A percentile compares a stretch with the other conserved stretches of the same genome.
Evolutionary conservation across 371 early-diverging fungal genomes (phyloP).

Genomic region (Conidiobolus incongruus): DNA sequence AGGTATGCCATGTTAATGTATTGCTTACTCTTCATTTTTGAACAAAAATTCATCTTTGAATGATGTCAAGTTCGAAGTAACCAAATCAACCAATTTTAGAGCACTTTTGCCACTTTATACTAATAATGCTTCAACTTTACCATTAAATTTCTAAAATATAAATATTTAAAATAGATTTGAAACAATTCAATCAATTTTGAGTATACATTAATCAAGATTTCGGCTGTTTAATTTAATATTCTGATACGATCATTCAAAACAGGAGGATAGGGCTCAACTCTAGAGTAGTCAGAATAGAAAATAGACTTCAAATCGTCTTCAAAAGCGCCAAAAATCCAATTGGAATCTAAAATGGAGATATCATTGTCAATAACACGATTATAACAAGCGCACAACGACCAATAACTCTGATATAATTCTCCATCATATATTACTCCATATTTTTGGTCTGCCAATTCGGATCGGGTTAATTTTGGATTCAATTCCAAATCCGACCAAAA

Average conservation of each 20-base stretch:
- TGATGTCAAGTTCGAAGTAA: slow-evolving; percentile 36
- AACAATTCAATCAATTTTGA: too few species aligned
- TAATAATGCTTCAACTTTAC: slow-evolving; percentile 38
- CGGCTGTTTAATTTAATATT: neutral
- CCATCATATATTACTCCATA: slow-evolving; percentile 39
- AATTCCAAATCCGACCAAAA: slow-evolving; percentile 51
- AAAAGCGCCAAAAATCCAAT: neutral
- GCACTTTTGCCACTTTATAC: slow-evolving; percentile 23
- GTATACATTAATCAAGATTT: slow-evolving; percentile 12
- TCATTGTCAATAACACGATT: slow-evolving; percentile 25
- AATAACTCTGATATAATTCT: slow-evolving; percentile 49
- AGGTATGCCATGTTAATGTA: neutral
- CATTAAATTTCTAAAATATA: slow-evolving; percentile 47
- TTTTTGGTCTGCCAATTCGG: slow-evolving; percentile 11
- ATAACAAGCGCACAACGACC: slow-evolving; percentile 63
- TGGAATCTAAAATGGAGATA: neutral
- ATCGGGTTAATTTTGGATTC: slow-evolving; percentile 10
- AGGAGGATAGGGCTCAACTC: neutral
- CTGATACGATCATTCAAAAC: neutral
- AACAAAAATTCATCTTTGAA: slow-evolving; percentile 45
- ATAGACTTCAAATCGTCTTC: neutral
- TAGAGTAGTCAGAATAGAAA: neutral
- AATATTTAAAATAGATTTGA: too few species aligned
- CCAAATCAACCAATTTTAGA: slow-evolving; percentile 22
- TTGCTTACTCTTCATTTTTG: slow-evolving; percentile 23